phyloP scores from a whole-genome alignment of 129 eudicot genomes.

The sunflower (Helianthus annuus) region HanXRQr2.0-SUNRISE NC_035443.2:12462669-12463168 shows the following conservation, averaged over 20 bases:
- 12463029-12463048: conserved; percentile 38
- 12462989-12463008: conserved; percentile 6
- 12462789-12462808: too few species aligned
- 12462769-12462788: too few species aligned
- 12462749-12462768: too few species aligned
- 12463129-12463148: conserved; percentile 41
- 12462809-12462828: conserved; percentile 6
- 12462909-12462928: conserved; percentile 24
- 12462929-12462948: conserved; percentile 31
- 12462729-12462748: too few species aligned
- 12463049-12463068: conserved; percentile 34
- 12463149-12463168: conserved; percentile 42
- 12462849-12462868: conserved; percentile 16
- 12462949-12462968: conserved; percentile 25
- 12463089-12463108: conserved; percentile 33
- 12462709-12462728: too few species aligned
- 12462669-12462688: too few species aligned
- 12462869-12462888: conserved; percentile 29
- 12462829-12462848: conserved; percentile 24
- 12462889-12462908: conserved; percentile 18
- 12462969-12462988: conserved; percentile 20
- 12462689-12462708: too few species aligned
- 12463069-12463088: conserved; percentile 29
- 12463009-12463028: conserved; percentile 21
- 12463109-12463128: conserved; percentile 43